Percentiles rank a stretch among this genome's conserved stretches.
These are phyloP conservation scores for Phytophthora sp. DNA, from an alignment of 352 stramenopile species.

Conservation along the genomic window DNA sequence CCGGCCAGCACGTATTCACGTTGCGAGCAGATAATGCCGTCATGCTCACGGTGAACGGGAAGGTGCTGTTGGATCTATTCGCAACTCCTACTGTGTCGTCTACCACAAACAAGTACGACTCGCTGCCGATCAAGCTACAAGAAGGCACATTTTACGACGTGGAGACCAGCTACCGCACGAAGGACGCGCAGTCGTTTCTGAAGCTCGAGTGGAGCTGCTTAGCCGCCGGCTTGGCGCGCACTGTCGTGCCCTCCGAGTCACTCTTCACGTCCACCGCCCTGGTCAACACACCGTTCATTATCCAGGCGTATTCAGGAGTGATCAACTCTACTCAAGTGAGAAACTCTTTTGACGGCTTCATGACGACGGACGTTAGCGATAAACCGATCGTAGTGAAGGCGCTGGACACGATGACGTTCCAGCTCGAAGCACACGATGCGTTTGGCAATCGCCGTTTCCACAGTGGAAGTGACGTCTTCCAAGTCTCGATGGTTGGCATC, in stretches of 20 bases:
- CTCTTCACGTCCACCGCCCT: slow-evolving; percentile 54
- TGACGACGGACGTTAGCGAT: slow-evolving; percentile 42
- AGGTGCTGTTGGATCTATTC: slow-evolving; percentile 62
- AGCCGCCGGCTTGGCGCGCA: slow-evolving; percentile 31
- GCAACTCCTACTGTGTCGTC: slow-evolving; percentile 35
- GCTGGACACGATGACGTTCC: slow-evolving; percentile 65
- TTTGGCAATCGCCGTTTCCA: slow-evolving; percentile 89
- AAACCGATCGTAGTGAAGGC: slow-evolving; percentile 39
- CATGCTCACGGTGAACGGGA: slow-evolving; percentile 72
- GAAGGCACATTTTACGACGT: slow-evolving; percentile 75
- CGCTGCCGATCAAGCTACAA: slow-evolving; percentile 32
- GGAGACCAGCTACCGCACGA: slow-evolving; percentile 85
- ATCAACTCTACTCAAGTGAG: slow-evolving; percentile 62
- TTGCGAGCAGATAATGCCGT: slow-evolving; percentile 85
- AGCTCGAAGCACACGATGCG: slow-evolving; percentile 79
- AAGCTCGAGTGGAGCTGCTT: slow-evolving; percentile 80
- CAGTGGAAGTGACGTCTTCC: slow-evolving; percentile 78
- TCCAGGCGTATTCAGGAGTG: slow-evolving; percentile 77
- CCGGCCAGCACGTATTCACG: slow-evolving; percentile 82
- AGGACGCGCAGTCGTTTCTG: slow-evolving; percentile 83
- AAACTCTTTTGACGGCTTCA: slow-evolving; percentile 69
- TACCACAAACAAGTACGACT: slow-evolving; percentile 23
- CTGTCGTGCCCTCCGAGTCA: slow-evolving; percentile 17
- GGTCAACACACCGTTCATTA: slow-evolving; percentile 58
- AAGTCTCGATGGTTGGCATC: slow-evolving; percentile 83